These are phyloP conservation scores for Pleurotus djamor DNA, from an alignment of 768 basidiomycete species.

Conservation along the genomic window DNA sequence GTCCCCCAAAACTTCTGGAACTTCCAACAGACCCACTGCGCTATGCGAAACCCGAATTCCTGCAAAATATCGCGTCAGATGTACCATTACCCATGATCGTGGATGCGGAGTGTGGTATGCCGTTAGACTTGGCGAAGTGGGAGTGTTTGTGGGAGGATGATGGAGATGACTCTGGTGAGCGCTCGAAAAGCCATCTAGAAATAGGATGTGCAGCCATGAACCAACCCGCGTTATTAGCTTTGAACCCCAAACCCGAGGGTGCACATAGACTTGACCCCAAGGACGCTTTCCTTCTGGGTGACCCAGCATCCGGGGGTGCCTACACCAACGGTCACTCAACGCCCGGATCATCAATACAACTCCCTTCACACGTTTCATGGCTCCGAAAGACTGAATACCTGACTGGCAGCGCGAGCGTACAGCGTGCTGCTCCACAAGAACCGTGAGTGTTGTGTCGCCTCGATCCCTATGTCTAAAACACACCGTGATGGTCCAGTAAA, in stretches of 20 bases:
- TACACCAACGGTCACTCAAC: slow-evolving; percentile 38
- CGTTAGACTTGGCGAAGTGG: slow-evolving; percentile 82
- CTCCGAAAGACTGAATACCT: slow-evolving; percentile 91
- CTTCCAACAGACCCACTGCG: slow-evolving; percentile 89
- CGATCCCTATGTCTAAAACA: background rate
- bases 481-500: slow-evolving; percentile 22
- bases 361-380: slow-evolving; percentile 78
- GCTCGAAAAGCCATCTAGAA: background rate
- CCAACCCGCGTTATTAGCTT: slow-evolving; percentile 16
- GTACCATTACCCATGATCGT: slow-evolving; percentile 93
- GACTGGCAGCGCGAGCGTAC: slow-evolving; percentile 47
- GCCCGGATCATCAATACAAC: slow-evolving; percentile 34
- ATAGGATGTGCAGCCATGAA: background rate
- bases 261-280: slow-evolving; percentile 66
- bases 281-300: slow-evolving; percentile 74
- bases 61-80: slow-evolving; percentile 77
- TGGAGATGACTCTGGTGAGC: slow-evolving; percentile 63
- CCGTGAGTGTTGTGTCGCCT: slow-evolving; percentile 38
- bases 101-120: slow-evolving; percentile 97
- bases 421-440: slow-evolving; percentile 45
- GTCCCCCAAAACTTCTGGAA: slow-evolving; percentile 92
- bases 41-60: slow-evolving; percentile 84
- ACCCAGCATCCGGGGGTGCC: slow-evolving; percentile 49
- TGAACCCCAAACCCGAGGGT: slow-evolving; percentile 68
- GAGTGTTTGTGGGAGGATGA: slow-evolving; percentile 84